Conservation (phyloP, 73 alveolate species). For the Urostyla sp. region DNA sequence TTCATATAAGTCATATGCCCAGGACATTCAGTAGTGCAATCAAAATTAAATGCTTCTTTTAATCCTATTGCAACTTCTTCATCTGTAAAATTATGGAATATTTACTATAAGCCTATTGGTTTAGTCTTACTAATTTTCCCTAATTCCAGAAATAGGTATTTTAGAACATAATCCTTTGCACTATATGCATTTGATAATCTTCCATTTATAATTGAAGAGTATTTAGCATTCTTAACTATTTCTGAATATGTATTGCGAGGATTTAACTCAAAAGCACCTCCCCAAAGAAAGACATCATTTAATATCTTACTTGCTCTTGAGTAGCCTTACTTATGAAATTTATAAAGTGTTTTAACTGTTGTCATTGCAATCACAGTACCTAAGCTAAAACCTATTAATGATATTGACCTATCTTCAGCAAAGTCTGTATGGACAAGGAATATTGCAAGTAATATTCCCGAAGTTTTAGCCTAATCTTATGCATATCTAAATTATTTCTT, state of each 20-base stretch:
- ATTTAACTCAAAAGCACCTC: conserved; percentile 44
- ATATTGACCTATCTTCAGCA: conserved; percentile 23
- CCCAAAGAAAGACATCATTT: conserved; percentile 54
- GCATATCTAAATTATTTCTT: conserved; percentile 47
- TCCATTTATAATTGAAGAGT: conserved; percentile 35
- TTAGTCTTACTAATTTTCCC: conserved; percentile 24
- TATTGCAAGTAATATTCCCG: conserved; percentile 48
- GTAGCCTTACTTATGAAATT: conserved; percentile 29
- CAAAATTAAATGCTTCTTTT: conserved; percentile 31
- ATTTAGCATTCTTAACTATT: conserved; percentile 14
- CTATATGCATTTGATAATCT: conserved; percentile 33
- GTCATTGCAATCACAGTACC: conserved; percentile 40
- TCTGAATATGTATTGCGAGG: conserved; percentile 4
- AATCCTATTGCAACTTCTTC: not conserved
- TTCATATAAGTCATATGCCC: conserved; percentile 37
- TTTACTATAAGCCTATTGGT: conserved; percentile 19
- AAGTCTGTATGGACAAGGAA: conserved; percentile 24
- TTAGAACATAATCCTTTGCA: conserved; percentile 23
- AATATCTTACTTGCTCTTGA: conserved; percentile 38
- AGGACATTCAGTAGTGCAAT: conserved; percentile 40
- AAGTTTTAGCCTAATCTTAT: conserved; percentile 5
- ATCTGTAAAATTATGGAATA: not conserved
- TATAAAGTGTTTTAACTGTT: conserved; percentile 11
- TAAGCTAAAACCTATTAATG: conserved; percentile 39
- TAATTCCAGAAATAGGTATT: conserved; percentile 5